Percentiles rank a stretch among this genome's conserved stretches.
Evolutionary conservation across 495 filamentous ascomycete species (phyloP).

Genomic region (Parathielavia hyrcaniae): DNA sequence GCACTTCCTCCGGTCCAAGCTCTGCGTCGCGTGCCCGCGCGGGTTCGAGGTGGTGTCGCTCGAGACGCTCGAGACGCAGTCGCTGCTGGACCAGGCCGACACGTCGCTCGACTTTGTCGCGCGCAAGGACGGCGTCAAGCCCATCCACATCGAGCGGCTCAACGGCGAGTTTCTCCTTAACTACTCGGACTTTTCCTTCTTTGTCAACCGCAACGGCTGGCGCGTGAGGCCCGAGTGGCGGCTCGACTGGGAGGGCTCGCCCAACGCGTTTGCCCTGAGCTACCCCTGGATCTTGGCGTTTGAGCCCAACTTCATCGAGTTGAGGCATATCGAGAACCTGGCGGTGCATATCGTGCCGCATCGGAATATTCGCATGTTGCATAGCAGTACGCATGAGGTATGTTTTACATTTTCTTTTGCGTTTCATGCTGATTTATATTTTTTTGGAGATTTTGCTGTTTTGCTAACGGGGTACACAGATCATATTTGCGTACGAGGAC

Average conservation of each 20-base stretch:
- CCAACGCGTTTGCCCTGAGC: conserved; percentile 83
- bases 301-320: conserved; percentile 97
- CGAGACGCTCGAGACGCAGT: conserved; percentile 95
- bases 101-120: conserved; percentile 96
- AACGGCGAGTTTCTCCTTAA: conserved; percentile 96
- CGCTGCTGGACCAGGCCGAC: conserved; percentile 93
- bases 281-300: conserved; percentile 96
- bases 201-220: conserved; percentile 98
- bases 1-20: conserved; percentile 92
- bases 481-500: conserved; percentile 94
- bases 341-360: conserved; percentile 91
- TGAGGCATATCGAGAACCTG: conserved; percentile 86
- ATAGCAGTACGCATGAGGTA: conserved; percentile 94
- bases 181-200: conserved; percentile 98
- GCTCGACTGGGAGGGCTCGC: conserved; percentile 94
- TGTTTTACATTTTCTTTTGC: conserved; percentile 29
- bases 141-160: conserved; percentile 96
- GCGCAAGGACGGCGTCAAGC: conserved; percentile 83
- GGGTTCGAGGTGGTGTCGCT: conserved; percentile 97
- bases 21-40: conserved; percentile 90
- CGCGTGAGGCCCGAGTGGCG: conserved; percentile 91
- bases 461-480: conserved; percentile 45
- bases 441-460: not conserved
- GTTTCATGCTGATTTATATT: too few relatives aligned
- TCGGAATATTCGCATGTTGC: conserved; percentile 93